These are phyloP conservation scores for Tephrocybe rancida DNA, from an alignment of 768 basidiomycete genomes.

Conservation along the genomic window DNA sequence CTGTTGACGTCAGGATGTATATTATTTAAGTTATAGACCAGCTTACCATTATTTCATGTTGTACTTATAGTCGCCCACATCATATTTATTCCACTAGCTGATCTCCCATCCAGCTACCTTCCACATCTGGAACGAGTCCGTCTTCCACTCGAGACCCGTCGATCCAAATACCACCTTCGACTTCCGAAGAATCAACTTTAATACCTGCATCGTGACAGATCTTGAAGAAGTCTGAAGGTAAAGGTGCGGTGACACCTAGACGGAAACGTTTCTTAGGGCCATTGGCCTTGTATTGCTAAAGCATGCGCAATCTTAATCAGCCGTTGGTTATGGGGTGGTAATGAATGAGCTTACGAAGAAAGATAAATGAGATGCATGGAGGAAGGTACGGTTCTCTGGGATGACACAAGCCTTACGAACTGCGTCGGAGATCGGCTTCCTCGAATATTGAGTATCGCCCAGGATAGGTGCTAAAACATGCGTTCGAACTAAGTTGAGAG, in stretches of 20 bases:
- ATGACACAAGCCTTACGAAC: conserved; percentile 29
- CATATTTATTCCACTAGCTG: conserved; percentile 1
- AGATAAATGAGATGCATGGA: conserved; percentile 62
- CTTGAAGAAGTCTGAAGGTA: conserved; percentile 56
- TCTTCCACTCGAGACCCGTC: conserved; percentile 41
- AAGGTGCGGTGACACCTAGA: conserved; percentile 56
- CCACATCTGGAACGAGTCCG: conserved; percentile 35
- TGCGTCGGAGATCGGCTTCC: conserved; percentile 27
- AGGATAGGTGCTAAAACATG: conserved; percentile 59
- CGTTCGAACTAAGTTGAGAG: not conserved
- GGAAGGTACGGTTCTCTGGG: conserved; percentile 52
- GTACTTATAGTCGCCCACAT: conserved; percentile 7
- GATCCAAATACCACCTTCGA: conserved; percentile 48
- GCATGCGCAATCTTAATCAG: not conserved
- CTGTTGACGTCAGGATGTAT: not conserved
- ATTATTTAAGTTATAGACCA: conserved; percentile 6
- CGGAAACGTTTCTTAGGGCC: conserved; percentile 51
- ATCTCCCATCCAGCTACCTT: conserved; percentile 32
- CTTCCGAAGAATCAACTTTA: conserved; percentile 33
- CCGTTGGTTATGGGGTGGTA: not conserved
- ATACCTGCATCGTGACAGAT: conserved; percentile 52
- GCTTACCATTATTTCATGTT: conserved; percentile 6
- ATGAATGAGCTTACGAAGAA: conserved; percentile 46
- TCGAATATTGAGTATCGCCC: conserved; percentile 59
- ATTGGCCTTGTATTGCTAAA: conserved; percentile 49